These are phyloP conservation scores for Dissophora ornata DNA, from an alignment of 192 early-diverging fungal species.

Conservation along the genomic window DNA sequence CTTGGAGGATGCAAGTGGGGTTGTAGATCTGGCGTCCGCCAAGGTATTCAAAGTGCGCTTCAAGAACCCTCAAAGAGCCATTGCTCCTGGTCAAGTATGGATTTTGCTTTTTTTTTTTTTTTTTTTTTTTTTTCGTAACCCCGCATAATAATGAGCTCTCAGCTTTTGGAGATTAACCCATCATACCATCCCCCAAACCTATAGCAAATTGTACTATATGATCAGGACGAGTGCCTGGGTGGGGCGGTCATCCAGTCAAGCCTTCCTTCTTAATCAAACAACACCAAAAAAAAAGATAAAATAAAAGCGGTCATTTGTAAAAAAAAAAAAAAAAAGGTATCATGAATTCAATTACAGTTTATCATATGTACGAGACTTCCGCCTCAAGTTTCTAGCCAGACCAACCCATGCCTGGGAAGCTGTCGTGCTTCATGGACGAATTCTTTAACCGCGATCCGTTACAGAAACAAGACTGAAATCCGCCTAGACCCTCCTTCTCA, in stretches of 20 bases:
- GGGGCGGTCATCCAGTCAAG: constrained; percentile 63
- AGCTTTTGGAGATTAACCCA: background rate
- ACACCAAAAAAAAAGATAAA: no score
- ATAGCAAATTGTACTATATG: constrained; percentile 69
- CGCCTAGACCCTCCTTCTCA: constrained; percentile 50
- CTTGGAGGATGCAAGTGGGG: background rate
- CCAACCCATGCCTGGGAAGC: constrained; percentile 10
- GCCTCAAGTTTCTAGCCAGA: constrained; percentile 7
- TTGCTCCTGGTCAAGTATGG: constrained; percentile 70
- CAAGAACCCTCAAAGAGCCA: constrained; percentile 63
- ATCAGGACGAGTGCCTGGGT: constrained; percentile 72
- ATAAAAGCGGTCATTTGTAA: no score
- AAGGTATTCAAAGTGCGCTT: constrained; percentile 59
- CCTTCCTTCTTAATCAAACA: constrained; percentile 15
- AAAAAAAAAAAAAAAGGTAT: no score
- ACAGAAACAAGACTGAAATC: constrained; percentile 55
- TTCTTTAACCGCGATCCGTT: constrained; percentile 45
- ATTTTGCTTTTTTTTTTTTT: background rate
- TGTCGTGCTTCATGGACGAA: background rate
- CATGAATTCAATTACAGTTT: no score
- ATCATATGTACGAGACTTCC: no score
- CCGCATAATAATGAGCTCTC: no score
- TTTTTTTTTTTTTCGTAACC: no score
- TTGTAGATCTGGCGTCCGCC: constrained; percentile 3
- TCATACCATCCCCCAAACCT: background rate